Evolutionary conservation across 805 yeast genomes (phyloP).

Genomic region (Phaffomyces antillensis): DNA sequence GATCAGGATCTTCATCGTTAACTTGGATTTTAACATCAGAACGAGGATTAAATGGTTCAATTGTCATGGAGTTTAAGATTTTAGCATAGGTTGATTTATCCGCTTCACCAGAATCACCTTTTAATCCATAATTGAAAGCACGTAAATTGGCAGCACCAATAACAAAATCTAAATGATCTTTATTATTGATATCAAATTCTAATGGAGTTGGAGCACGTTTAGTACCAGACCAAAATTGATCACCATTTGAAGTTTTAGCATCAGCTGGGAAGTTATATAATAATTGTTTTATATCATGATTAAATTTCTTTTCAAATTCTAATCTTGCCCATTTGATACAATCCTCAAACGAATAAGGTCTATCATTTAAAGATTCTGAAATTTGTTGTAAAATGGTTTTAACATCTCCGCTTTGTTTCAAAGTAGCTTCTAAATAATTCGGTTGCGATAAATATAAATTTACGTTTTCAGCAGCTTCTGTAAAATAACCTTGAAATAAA

Average conservation of each 20-base stretch:
- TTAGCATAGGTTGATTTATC: slow-evolving; percentile 41
- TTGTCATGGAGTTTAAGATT: slow-evolving; percentile 42
- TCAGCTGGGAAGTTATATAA: slow-evolving; percentile 93
- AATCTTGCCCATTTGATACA: slow-evolving; percentile 93
- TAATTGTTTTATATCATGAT: slow-evolving; percentile 82
- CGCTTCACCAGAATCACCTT: slow-evolving; percentile 57
- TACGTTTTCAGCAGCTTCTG: slow-evolving; percentile 89
- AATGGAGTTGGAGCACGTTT: slow-evolving; percentile 94
- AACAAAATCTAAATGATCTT: slow-evolving; percentile 75
- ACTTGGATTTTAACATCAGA: slow-evolving; percentile 76
- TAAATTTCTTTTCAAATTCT: slow-evolving; percentile 80
- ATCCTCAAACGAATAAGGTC: slow-evolving; percentile 88
- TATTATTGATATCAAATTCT: slow-evolving; percentile 63
- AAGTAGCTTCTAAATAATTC: slow-evolving; percentile 81
- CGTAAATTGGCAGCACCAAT: slow-evolving; percentile 87
- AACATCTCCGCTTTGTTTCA: slow-evolving; percentile 89
- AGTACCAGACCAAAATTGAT: slow-evolving; percentile 96
- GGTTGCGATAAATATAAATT: slow-evolving; percentile 88
- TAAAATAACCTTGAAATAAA: slow-evolving; percentile 84
- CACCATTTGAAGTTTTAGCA: slow-evolving; percentile 84
- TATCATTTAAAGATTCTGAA: slow-evolving; percentile 61
- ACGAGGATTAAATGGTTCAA: slow-evolving; percentile 69
- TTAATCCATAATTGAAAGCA: slow-evolving; percentile 85
- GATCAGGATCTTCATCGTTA: slow-evolving; percentile 83
- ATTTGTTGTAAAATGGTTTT: slow-evolving; percentile 82